Evolutionary conservation across 148 eudicot genomes (phyloP).

Genomic region (Hydrangea macrophylla): DNA sequence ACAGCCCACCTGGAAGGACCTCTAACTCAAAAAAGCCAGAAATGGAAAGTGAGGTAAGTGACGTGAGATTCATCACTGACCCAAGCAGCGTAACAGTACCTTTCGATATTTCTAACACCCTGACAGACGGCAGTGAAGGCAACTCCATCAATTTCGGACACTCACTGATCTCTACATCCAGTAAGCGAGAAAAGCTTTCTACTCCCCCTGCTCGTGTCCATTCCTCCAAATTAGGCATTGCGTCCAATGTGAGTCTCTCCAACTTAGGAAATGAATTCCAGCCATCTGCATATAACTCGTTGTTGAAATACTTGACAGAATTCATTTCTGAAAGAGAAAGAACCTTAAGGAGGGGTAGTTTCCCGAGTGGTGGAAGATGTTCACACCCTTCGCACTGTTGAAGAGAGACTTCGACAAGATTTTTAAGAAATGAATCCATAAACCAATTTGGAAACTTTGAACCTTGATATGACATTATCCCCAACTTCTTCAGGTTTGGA

Average conservation of each 20-base stretch:
- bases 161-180: background rate
- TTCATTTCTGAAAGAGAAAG: background rate
- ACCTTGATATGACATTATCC: background rate
- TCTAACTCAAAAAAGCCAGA: too few species aligned
- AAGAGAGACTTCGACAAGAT: conserved; percentile 1
- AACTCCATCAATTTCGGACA: background rate
- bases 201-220: background rate
- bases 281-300: background rate
- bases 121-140: background rate
- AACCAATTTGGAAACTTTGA: conserved; percentile 8
- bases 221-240: conserved; percentile 1
- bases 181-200: background rate
- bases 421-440: background rate
- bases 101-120: background rate
- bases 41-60: background rate
- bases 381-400: background rate
- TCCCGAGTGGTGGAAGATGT: background rate
- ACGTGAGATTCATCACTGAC: background rate
- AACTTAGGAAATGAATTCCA: background rate
- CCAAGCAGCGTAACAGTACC: background rate
- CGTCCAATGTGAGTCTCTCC: background rate
- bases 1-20: background rate
- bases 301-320: background rate
- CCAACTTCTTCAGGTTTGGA: conserved; percentile 2
- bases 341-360: background rate